A percentile compares a stretch with the other conserved stretches of the same genome.
These are phyloP conservation scores for Raddia distichophylla DNA, from an alignment of 176 grass and related monocot genomes.

Conservation along the genomic window DNA sequence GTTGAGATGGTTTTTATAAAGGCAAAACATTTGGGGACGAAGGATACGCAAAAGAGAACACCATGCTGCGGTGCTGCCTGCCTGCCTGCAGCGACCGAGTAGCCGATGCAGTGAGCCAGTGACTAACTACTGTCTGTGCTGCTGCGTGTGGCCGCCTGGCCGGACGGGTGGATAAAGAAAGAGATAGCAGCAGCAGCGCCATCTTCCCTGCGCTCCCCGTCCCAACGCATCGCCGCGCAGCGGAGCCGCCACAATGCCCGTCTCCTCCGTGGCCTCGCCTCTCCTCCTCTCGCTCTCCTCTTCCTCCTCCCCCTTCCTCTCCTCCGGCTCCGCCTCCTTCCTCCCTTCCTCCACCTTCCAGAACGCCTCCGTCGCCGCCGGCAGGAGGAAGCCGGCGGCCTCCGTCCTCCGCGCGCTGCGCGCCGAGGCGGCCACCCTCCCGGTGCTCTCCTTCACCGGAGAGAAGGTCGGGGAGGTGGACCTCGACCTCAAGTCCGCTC, in stretches of 20 bases:
- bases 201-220: conserved; percentile 29
- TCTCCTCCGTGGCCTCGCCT: conserved; percentile 44
- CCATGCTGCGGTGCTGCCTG: no score
- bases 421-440: conserved; percentile 65
- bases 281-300: conserved; percentile 51
- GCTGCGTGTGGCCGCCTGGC: not conserved
- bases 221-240: conserved; percentile 14
- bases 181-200: conserved; percentile 37
- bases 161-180: conserved; percentile 41
- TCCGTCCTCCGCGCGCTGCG: conserved; percentile 67
- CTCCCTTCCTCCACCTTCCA: conserved; percentile 18
- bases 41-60: no score
- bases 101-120: not conserved
- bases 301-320: conserved; percentile 45
- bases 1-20: no score
- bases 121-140: not conserved
- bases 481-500: conserved; percentile 73
- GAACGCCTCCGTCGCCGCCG: conserved; percentile 19
- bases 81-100: not conserved
- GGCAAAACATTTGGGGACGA: no score
- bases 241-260: conserved; percentile 52
- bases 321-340: conserved; percentile 39
- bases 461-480: conserved; percentile 71
- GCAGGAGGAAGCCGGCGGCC: conserved; percentile 34
- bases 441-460: conserved; percentile 82